These are phyloP conservation scores for Euphorbia schlechtendalii DNA, from an alignment of 441 rosid genomes.

Conservation along the genomic window DNA sequence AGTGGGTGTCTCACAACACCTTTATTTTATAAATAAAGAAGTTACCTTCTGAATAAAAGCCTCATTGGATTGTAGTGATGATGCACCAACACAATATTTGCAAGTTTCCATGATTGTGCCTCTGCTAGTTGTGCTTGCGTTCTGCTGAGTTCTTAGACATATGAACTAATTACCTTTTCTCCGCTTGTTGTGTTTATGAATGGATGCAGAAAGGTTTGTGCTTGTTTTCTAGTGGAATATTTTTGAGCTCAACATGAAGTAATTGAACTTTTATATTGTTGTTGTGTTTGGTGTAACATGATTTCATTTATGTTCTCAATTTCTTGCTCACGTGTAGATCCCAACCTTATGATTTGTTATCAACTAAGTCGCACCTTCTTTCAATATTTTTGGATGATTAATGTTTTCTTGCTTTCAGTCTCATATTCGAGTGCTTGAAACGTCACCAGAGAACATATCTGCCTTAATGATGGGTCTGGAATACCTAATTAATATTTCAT, in stretches of 20 bases:
- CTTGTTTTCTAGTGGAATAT: conserved; percentile 1
- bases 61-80: not conserved
- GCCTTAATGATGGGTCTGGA: conserved; percentile 79
- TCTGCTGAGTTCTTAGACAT: not conserved
- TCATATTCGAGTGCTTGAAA: conserved; percentile 86
- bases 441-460: conserved; percentile 60
- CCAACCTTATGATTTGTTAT: not conserved
- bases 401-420: conserved; percentile 37
- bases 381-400: not conserved
- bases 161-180: not conserved
- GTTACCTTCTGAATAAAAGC: not conserved
- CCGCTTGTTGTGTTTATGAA: no score
- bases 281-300: not conserved
- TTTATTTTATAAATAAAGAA: not conserved
- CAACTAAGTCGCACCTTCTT: not conserved
- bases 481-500: conserved; percentile 83
- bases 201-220: not conserved
- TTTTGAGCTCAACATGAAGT: not conserved
- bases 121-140: not conserved
- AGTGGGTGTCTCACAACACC: no score
- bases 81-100: not conserved
- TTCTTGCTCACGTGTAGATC: not conserved
- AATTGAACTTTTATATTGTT: not conserved
- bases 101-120: not conserved
- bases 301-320: not conserved